Evolutionary conservation across 768 basidiomycete species (phyloP), one percentile per base, ranked within the genome.

Genomic region (Kwoniella heveanensis): DNA sequence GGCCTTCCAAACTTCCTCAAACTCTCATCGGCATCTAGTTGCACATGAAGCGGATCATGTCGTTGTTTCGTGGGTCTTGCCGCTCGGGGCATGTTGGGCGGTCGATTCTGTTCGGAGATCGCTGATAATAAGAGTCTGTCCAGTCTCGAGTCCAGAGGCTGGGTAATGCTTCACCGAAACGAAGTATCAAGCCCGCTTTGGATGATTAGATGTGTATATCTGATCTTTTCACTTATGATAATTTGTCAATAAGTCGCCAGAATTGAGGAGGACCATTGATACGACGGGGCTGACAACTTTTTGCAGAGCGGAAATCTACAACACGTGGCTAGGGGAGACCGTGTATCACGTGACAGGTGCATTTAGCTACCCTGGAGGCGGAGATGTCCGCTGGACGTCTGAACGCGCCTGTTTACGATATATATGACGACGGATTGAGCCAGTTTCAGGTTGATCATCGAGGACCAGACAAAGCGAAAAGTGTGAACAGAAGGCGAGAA

Each of bases 11-110:
- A 92, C 78, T 88, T 91, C 69, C 84, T 86, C 19, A 88, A 77
- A 0, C 84, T 72, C 71, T 91, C 89, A 74, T 95, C 94, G 64
- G 88, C 86, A 57, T 86, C 84, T 58, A 98, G 85, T 80, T 96
- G 90, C 26, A 88, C 83, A 71, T 89, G 87, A 29, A 98, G 85
- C 44, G 94, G 93, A 73, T 92, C 93, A 81, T 92, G 94, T 74
- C 91, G 70, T 17, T 62, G 69, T 62, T 76, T 74, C 8, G 64
- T 37, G 7, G 67, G 64, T 55, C 65, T 72, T 0, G 69, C 30
- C 22, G 56, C 69, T 66, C 68, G 27, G 21, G 75, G 75, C 75
- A 77, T 77, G 9, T 39, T 67, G 47, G 17, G 8, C 17, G 39
- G 17, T 44, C n/a, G n/a, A 19, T 10, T 44, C 39, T 25, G 49